Percentiles rank a stretch among this genome's conserved stretches.
These are phyloP conservation scores for Ophioceras dolichostomum DNA, from an alignment of 2,329 filamentous ascomycete genomes.

Conservation along the genomic window DNA sequence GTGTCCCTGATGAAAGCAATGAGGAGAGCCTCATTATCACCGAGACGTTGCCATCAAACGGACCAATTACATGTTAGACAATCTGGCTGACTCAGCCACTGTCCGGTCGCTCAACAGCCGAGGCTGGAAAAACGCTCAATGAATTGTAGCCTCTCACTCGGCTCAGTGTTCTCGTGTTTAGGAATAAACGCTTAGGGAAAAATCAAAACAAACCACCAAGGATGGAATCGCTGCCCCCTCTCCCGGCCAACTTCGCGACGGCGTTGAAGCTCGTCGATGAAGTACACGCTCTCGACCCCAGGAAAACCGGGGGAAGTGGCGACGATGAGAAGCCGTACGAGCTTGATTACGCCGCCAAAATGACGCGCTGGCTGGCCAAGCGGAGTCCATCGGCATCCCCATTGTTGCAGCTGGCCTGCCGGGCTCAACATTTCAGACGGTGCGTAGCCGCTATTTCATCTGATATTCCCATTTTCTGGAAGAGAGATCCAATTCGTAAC, in stretches of 20 bases:
- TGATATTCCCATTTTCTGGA: not conserved
- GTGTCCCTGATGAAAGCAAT: too few relatives aligned
- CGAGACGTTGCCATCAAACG: too few relatives aligned
- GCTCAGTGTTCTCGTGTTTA: too few relatives aligned
- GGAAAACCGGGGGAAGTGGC: constrained; percentile 28
- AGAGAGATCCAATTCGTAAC: not conserved
- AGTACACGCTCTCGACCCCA: constrained; percentile 59
- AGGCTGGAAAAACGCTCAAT: too few relatives aligned
- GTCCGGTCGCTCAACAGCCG: too few relatives aligned
- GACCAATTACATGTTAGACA: too few relatives aligned
- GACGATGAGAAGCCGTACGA: constrained; percentile 54
- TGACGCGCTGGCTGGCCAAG: constrained; percentile 59
- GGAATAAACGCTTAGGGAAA: too few relatives aligned
- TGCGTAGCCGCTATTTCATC: too few relatives aligned
- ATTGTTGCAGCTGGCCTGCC: constrained; percentile 60
- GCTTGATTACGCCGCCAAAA: constrained; percentile 69
- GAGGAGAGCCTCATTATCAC: too few relatives aligned
- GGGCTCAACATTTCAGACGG: constrained; percentile 74
- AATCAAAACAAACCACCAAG: too few relatives aligned
- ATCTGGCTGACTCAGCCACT: too few relatives aligned
- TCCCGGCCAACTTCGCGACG: constrained; percentile 27
- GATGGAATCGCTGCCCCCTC: constrained; percentile 5
- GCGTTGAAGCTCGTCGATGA: constrained; percentile 61
- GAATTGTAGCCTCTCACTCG: too few relatives aligned
- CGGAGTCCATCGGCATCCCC: constrained; percentile 52